Evolutionary conservation across 345 rosid species (phyloP), one percentile per base, ranked within the genome.

Genomic region (Populus tremula): DNA sequence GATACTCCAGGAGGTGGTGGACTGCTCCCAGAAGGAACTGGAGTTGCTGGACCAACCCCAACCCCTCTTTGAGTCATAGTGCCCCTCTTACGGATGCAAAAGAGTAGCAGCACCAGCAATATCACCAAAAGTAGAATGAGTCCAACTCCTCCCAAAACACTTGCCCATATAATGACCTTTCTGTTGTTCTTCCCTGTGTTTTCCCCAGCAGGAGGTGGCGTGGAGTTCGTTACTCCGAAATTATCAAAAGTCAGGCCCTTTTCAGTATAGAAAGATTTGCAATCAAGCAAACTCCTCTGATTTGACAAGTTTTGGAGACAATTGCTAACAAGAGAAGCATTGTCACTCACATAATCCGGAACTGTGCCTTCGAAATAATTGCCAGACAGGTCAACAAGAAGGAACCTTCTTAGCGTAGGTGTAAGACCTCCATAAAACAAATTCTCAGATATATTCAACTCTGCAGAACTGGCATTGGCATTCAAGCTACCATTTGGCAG

Each of bases 281-380:
- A 96, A 13, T 85, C 89, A 3, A 16, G 65, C 70, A 67, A 78
- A 13, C 85, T 87, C 86, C 93, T 92, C 82, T 93, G 99, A 67
- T 80, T 54, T 65, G 85, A 81, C 63, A 80, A 85, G 71, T 79
- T 77, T 75, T 85, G 94, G 77, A 96, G 97, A 76, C 99, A 96
- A 83, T 96, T 96, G 23, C 84, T 80, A 17, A 29, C 78, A 74
- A 93, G 87, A 77, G 93, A 87, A 43, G 89, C 83, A 76, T 91
- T 90, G 17, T 41, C 35, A 61, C 7, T 67, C 74, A 84, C 84
- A 81, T 85, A 91, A 25, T 87, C 88, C 1, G 95, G 98, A 89
- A 94, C 89, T 80, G 64, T 80, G 68, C 99, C 99, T 77, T 94
- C 82, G 38, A 96, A 92, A 79, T 90, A 96, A 70, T 96, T 96